phyloP scores from a whole-genome alignment of 176 grass and related monocot species.

The Thalia dealbata region DNA sequence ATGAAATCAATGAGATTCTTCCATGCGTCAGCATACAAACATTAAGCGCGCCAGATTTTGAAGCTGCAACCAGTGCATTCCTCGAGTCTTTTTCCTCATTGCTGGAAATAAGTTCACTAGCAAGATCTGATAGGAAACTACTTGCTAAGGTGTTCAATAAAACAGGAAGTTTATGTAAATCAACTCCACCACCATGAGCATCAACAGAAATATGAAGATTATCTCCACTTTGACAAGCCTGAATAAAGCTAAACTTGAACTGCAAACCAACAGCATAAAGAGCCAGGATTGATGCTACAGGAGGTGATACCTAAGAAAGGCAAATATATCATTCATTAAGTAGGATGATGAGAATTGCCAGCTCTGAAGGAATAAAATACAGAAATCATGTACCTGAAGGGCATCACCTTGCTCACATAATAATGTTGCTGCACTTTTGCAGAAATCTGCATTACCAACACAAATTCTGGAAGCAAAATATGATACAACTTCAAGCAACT shows the following conservation, averaged over 20 bases:
- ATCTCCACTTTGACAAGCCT: constrained; percentile 30
- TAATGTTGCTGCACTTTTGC: constrained; percentile 28
- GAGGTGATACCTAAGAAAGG: constrained; percentile 36
- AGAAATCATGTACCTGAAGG: constrained; percentile 47
- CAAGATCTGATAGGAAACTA: constrained; percentile 18
- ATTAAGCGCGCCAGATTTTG: constrained; percentile 13
- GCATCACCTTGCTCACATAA: constrained; percentile 38
- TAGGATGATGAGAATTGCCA: constrained; percentile 11
- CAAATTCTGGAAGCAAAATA: constrained; percentile 37
- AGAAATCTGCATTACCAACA: constrained; percentile 38
- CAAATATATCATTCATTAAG: constrained; percentile 5
- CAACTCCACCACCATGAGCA: constrained; percentile 17
- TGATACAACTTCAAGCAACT: constrained; percentile 44
- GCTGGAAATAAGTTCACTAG: neutral
- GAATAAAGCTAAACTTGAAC: constrained; percentile 14
- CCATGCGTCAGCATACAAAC: constrained; percentile 23
- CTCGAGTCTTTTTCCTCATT: constrained; percentile 20
- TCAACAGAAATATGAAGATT: constrained; percentile 14
- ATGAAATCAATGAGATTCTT: constrained; percentile 33
- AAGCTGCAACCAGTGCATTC: neutral
- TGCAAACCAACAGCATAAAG: constrained; percentile 60
- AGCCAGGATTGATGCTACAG: constrained; percentile 38
- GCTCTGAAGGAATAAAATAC: constrained; percentile 14
- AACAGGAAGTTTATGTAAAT: constrained; percentile 29
- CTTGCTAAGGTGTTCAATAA: constrained; percentile 28